Evolutionary conservation across 2,329 filamentous ascomycete species (phyloP), one percentile per base, ranked within the genome.

Genomic region (Aspergillus ochraceus): DNA sequence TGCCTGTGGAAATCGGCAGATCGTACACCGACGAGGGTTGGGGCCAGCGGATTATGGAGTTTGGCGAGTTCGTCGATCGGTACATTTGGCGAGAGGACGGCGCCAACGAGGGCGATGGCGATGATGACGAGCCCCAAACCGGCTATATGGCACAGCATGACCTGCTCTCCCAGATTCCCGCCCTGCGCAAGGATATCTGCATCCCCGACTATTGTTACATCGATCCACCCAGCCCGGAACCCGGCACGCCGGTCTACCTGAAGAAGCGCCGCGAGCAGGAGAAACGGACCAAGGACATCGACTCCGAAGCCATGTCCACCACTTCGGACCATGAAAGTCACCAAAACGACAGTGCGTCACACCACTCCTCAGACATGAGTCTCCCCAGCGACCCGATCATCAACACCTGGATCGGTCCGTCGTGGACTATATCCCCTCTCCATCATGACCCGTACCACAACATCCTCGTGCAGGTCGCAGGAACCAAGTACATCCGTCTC

Each of bases 381-480:
- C 50, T 70, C 46, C 65, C 70, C 0, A 61, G 52, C 6, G 82
- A 86, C 22, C 91, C 91, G 0, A 80, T 90, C 49, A 81, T 96
- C 19, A 96, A 98, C 75, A 92, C 91, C 8, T 99, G 95, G 95
- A 89, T 98, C 64, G 95, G 95, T 0, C 95, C 95, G 0, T 81
- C 87, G 0, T 88, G 87, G 53, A 98, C 95, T 0, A 93, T 97
- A 64, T 97, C 92, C 0, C 95, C 95, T 1, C 81, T 98, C 0
- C 95, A 99, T 74, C 96, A 92, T 1, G 95, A 98, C 70, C 91
- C 90, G 1, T 96, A 97, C 74, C 91, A 97, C 72, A 98, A 98
- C 71, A 86, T 98, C 52, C 84, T 98, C 4, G 88, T 88, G 24
- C 95, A 98, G 74, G 90, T 96, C 0, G 90, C 96, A 0, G 95